Base-by-base conservation (phyloP, 1,139 yeast species). In the Pichia sp. region DNA sequence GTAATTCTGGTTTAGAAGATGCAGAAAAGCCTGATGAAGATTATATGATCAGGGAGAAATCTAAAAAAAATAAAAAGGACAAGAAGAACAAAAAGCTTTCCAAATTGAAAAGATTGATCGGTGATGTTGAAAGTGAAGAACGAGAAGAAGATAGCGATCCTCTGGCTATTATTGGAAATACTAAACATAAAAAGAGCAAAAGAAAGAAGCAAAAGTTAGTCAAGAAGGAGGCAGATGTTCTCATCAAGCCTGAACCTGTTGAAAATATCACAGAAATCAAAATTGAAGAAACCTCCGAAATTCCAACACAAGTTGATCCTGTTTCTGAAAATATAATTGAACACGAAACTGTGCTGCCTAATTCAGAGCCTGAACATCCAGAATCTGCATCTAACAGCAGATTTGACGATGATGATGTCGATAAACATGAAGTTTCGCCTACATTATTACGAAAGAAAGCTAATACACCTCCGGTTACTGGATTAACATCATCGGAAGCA, bases 371-470 rank as follows among this genome's bases (percentile, higher is more conserved):
- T 9, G 30, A 30, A 14, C 10, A 14, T 4, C n/a, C 4, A 11
- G n/a, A 22, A 33, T 33, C 18, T 17, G 5, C 35, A 15, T 12
- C 11, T 18, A 20, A 32, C 5, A 32, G 18, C 18, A 18, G 6
- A 11, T 19, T 37, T 12, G 9, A 10, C 8, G 10, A 31, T 20
- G 20, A 31, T 5, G 27, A 30, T n/a, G 39, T 12, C 15, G 37
- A 33, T 34, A 35, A 30, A 11, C 40, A 15, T 40, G 50, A 33
- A 31, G 34, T 33, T 34, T 48, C 44, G 18, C 51, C 52, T 33
- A 51, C 46, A 12, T 28, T 41, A 24, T 31, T 42, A 40, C 24
- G 55, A 33, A 47, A 53, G 32, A 43, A 53, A 22, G 40, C 45
- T 18, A 28, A 36, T 8, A 20, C 42, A 4, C 30, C 45, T 15